Percentiles rank a stretch among this genome's conserved stretches.
Conservation (phyloP, 2,329 filamentous ascomycete species). For the Phyllosticta citribraziliensis region DNA sequence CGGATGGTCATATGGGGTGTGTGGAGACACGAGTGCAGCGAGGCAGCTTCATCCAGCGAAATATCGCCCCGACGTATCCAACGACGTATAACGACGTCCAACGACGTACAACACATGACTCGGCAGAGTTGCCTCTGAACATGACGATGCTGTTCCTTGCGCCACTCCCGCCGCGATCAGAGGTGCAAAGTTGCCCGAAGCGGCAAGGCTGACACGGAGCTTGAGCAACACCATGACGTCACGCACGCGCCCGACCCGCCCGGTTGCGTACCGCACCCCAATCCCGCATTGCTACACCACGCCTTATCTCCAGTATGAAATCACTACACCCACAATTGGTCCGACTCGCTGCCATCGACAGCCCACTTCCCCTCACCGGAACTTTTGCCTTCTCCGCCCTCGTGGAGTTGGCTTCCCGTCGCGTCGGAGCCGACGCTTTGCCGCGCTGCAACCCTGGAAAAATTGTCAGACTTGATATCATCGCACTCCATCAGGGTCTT, state of each 20-base stretch:
- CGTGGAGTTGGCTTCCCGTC: neutral
- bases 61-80: neutral
- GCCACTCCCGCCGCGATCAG: conserved; percentile 3
- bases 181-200: neutral
- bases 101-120: neutral
- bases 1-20: neutral
- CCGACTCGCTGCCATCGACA: neutral
- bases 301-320: conserved; percentile 9
- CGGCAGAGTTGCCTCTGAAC: neutral
- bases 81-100: neutral
- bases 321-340: conserved; percentile 7
- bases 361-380: neutral
- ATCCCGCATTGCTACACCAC: neutral
- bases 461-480: conserved; percentile 8
- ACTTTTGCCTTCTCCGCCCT: neutral
- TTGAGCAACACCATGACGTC: conserved; percentile 3
- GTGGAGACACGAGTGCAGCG: neutral
- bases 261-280: neutral
- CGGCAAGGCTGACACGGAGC: neutral
- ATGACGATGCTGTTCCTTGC: neutral
- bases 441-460: neutral
- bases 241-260: conserved; percentile 3
- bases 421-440: neutral
- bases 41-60: neutral
- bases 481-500: conserved; percentile 4